A percentile compares a stretch with the other conserved stretches of the same genome.
phyloP scores from a whole-genome alignment of 805 yeast species.

The Wickerhamomyces bisporus region DNA sequence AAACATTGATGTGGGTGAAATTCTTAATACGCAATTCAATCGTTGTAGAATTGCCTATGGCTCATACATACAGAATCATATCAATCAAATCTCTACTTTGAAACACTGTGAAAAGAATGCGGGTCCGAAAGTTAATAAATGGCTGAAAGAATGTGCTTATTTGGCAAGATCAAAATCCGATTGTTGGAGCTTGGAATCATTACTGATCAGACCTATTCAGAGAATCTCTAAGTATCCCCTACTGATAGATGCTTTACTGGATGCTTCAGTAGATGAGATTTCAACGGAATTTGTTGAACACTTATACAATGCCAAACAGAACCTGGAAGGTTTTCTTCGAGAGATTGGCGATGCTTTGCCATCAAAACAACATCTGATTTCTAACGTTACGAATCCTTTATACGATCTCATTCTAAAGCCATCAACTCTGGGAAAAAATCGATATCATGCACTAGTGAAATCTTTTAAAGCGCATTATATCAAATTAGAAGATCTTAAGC shows the following conservation, averaged over 20 bases:
- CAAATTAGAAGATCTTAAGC: slow-evolving; percentile 17
- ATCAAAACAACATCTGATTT: too few relatives aligned
- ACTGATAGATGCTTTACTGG: slow-evolving; percentile 14
- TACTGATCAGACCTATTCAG: slow-evolving; percentile 28
- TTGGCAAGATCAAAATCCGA: slow-evolving; percentile 21
- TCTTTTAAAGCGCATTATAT: slow-evolving; percentile 6
- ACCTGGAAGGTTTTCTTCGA: slow-evolving; percentile 11
- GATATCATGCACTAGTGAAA: background rate
- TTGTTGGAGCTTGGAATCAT: slow-evolving; percentile 24
- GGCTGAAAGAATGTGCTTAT: slow-evolving; percentile 31
- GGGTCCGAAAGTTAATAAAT: slow-evolving; percentile 23
- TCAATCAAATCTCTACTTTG: slow-evolving; percentile 26
- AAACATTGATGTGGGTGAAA: slow-evolving; percentile 24
- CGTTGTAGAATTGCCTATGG: slow-evolving; percentile 30
- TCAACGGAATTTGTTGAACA: slow-evolving; percentile 8
- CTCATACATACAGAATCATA: slow-evolving; percentile 28
- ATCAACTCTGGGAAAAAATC: background rate
- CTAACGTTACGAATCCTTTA: too few relatives aligned
- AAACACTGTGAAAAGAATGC: slow-evolving; percentile 10
- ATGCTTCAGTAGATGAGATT: slow-evolving; percentile 8
- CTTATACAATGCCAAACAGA: slow-evolving; percentile 15
- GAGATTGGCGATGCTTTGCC: too few relatives aligned
- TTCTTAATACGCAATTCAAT: slow-evolving; percentile 26
- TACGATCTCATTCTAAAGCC: background rate
- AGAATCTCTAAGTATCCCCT: slow-evolving; percentile 23